Conservation (phyloP, 306 rosid genomes). For the Pueraria montana region DNA sequence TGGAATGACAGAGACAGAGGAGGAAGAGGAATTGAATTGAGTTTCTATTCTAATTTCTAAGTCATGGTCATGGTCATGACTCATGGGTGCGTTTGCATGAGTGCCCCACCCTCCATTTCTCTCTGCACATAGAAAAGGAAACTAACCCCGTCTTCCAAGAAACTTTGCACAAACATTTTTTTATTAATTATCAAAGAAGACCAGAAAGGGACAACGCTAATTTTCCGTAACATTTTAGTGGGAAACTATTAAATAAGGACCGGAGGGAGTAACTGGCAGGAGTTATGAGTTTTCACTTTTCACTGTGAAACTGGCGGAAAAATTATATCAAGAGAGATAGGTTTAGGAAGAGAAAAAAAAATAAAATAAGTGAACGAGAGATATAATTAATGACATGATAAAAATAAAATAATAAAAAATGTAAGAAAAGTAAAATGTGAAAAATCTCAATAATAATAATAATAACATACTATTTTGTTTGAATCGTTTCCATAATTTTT, state of each 20-base stretch:
- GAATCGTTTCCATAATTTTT: no score
- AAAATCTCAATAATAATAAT: no score
- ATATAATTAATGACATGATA: no score
- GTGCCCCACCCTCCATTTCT: conserved; percentile 21
- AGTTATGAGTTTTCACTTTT: neutral
- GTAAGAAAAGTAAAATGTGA: no score
- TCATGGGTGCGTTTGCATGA: neutral
- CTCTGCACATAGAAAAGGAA: neutral
- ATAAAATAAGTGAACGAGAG: no score
- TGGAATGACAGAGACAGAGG: conserved; percentile 33
- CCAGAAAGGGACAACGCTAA: neutral
- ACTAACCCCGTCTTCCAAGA: neutral
- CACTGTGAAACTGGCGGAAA: no score
- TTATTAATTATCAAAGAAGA: neutral
- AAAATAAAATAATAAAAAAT: no score
- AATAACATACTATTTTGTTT: no score
- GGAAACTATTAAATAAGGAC: no score
- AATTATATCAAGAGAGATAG: no score
- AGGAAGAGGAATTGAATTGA: neutral
- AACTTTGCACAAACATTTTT: neutral
- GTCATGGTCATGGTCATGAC: no score
- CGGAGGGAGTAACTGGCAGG: neutral
- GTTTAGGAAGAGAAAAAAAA: no score
- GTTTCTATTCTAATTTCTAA: neutral
- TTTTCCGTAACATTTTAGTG: neutral